phyloP scores from a whole-genome alignment of 2,329 filamentous ascomycete genomes.

The Penicillium sp. region DNA sequence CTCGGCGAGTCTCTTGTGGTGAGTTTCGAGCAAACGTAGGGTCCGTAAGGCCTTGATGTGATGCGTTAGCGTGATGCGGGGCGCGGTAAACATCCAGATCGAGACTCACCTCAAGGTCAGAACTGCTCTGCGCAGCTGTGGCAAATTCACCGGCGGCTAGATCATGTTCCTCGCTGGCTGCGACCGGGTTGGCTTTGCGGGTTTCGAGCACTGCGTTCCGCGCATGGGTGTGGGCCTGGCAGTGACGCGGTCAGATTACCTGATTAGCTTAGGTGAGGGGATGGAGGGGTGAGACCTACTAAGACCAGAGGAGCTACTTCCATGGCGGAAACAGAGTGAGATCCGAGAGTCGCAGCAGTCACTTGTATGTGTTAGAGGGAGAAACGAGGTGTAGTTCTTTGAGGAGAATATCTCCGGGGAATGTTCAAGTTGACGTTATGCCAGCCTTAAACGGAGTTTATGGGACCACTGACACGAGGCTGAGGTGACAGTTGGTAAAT shows the following conservation, averaged over 20 bases:
- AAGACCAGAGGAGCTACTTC: constrained; percentile 66
- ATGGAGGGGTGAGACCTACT: constrained; percentile 39
- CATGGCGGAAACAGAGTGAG: constrained; percentile 51
- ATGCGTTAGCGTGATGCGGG: constrained; percentile 7
- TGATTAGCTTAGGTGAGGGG: not conserved
- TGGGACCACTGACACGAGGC: not conserved
- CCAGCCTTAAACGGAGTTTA: not conserved
- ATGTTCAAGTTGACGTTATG: constrained; percentile 10
- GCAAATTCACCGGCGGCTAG: constrained; percentile 85
- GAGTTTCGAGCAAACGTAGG: constrained; percentile 76
- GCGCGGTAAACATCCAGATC: not conserved
- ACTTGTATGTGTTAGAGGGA: not conserved
- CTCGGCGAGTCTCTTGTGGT: constrained; percentile 78
- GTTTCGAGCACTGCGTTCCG: constrained; percentile 74
- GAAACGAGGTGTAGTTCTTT: not conserved
- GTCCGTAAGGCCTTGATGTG: constrained; percentile 74
- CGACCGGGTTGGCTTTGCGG: constrained; percentile 64
- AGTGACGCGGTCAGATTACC: constrained; percentile 10
- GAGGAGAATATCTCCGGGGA: not conserved
- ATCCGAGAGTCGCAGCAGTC: no score
- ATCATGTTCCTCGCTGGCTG: constrained; percentile 83
- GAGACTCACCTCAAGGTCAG: constrained; percentile 53
- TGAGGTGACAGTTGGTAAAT: not conserved
- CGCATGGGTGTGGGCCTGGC: constrained; percentile 80
- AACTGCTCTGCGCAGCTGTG: constrained; percentile 69